Base-by-base conservation (phyloP, 352 stramenopile species). In the Globisporangium megalacanthum region DNA sequence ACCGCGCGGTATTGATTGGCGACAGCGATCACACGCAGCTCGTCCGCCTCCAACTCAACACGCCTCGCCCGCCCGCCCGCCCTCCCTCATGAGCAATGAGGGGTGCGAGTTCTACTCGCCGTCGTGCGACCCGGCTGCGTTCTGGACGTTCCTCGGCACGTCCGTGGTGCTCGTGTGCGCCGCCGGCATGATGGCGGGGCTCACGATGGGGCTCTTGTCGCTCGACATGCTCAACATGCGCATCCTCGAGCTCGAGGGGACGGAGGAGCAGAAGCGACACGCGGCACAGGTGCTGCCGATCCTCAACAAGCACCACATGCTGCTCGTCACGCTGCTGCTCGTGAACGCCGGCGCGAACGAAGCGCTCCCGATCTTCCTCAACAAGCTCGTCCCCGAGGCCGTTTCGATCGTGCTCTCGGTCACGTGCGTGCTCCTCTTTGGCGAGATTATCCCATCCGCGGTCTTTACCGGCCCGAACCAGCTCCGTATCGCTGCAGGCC, bases 401-500 rank as follows among this genome's bases (percentile, higher is more conserved):
- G 58, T 94, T 14, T 95, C 94, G 17, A 91, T 98, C 65, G 68
- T 98, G 20, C 73, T 98, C 36, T 98, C 90, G 10, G 94, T 98
- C 20, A 98, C 90, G 8, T 79, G 95, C 15, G 89, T 98, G 36
- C 74, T 99, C n/a, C 67, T 98, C 36, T 98, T 98, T 69, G 94
- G 94, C 6, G 96, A 99, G 65, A 98, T 99, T 61, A 73, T 98
- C 19, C 94, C 94, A 7, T 94, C 78, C 0, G 94, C 94, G 1
- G 67, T 98, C 35, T 99, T 98, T 65, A 98, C 94, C 4, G 94
- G 95, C 0, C 92, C 91, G 15, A 81, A 96, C 63, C 94, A 98
- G 70, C 74, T 99, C 4, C 59, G 69, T 10, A 92, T 98, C 20
- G 94, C 92, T 0, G 69, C 85, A 15, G 62, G 59, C 31, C 70